Conservation (phyloP, 768 basidiomycete genomes). For the Phylloporus sp. region DNA sequence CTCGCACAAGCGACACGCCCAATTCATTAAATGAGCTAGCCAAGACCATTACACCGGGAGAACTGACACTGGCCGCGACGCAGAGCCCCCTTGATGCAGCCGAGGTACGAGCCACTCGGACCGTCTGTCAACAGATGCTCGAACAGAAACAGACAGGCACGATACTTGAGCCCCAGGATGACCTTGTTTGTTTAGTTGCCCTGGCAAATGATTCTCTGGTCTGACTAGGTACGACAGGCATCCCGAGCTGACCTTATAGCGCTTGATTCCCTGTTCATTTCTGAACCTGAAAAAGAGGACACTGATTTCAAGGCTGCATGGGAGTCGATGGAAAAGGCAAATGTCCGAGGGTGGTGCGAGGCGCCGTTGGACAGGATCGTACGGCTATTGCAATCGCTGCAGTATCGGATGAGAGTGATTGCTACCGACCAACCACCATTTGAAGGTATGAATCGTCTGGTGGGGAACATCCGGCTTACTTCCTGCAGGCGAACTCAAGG, state of each 20-base stretch:
- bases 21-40: constrained; percentile 24
- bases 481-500: constrained; percentile 58
- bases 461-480: not conserved
- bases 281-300: constrained; percentile 36
- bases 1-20: constrained; percentile 19
- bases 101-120: constrained; percentile 17
- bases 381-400: constrained; percentile 47
- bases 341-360: constrained; percentile 67
- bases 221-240: constrained; percentile 27
- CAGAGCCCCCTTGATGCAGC: constrained; percentile 10
- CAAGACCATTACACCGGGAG: constrained; percentile 29
- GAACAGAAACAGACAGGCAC: constrained; percentile 10
- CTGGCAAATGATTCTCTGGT: not conserved
- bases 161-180: constrained; percentile 9
- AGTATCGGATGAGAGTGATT: constrained; percentile 44
- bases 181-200: constrained; percentile 16
- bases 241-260: constrained; percentile 57
- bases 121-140: not conserved
- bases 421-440: constrained; percentile 54
- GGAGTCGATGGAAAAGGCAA: constrained; percentile 44
- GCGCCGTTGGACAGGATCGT: constrained; percentile 49
- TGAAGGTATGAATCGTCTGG: constrained; percentile 37
- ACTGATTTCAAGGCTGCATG: constrained; percentile 54
- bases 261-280: constrained; percentile 66
- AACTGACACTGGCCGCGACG: constrained; percentile 26